Evolutionary conservation across 306 rosid species (phyloP), one percentile per base, ranked within the genome.

Genomic region (Casuarina cunninghamiana): DNA sequence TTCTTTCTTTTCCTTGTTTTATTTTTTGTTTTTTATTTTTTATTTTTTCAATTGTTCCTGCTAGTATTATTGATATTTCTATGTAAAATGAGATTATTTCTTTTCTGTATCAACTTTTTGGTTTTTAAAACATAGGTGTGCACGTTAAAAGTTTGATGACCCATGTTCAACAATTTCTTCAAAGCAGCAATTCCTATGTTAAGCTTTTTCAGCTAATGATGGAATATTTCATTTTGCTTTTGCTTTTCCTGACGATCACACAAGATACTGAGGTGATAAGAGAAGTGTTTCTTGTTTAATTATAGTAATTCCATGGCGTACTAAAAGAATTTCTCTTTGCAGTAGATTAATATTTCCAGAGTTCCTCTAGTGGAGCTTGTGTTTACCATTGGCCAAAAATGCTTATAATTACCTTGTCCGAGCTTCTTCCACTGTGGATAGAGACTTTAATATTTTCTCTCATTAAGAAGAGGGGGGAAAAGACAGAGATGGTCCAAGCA

Each of bases 21-120:
- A 13, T 10, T 42, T 0, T 73, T 32, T 65, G 45, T 43, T 53
- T 71, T 80, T 32, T 65, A 51, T 43, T 53, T 71, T 80, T 54
- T 42, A 60, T 9, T 68, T 12, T 15, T 2, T 5, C 50, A 68
- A 15, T 7, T 43, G 17, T 69, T 26, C 35, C 53, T 44, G 38
- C 51, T 43, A 42, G 15, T 41, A 45, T 41, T 42, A 9, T 26
- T 58, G 37, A 62, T 62, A 37, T 37, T 62, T 62, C 0, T 15
- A 12, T n/a, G n/a, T 53, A 53, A 53, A 16, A 53, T 62, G 69
- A 35, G 69, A 35, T 13, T 60, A 38, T 10, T 38, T 43, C 37
- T 43, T 32, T 21, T 26, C 7, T 53, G 2, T 44, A 55, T 21
- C 44, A 26, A 41, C 19, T 51, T 65, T 75, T 26, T 13, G 42